Conservation (phyloP, 2,329 filamentous ascomycete species). For the Fulvia fulva region DNA sequence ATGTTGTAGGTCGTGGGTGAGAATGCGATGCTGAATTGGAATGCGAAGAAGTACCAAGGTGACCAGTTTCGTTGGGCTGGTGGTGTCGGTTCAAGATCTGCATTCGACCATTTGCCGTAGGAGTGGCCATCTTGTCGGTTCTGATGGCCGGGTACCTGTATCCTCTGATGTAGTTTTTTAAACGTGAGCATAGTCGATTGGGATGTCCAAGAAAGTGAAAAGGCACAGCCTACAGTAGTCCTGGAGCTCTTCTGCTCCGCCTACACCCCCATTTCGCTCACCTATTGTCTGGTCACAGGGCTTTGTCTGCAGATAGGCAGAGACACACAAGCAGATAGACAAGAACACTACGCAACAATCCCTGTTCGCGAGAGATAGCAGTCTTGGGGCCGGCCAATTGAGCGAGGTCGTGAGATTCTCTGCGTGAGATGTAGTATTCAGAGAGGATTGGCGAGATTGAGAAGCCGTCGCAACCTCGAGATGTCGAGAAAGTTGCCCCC, state of each 20-base stretch:
- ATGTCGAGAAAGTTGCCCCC: background rate
- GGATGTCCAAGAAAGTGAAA: background rate
- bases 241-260: background rate
- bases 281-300: background rate
- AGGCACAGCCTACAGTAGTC: background rate
- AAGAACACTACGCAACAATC: background rate
- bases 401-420: background rate
- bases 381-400: background rate
- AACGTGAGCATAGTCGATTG: background rate
- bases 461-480: background rate
- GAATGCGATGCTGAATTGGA: conserved; percentile 35
- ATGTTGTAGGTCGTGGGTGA: conserved; percentile 36
- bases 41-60: conserved; percentile 31
- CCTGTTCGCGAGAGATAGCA: background rate
- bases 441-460: background rate
- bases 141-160: background rate
- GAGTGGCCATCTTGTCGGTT: background rate
- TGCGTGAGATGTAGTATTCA: background rate
- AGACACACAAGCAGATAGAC: background rate
- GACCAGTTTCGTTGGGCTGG: conserved; percentile 22
- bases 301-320: background rate
- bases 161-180: background rate
- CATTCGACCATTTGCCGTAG: conserved; percentile 24
- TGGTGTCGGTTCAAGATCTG: conserved; percentile 24
- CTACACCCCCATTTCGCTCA: background rate